A percentile compares a stretch with the other conserved stretches of the same genome.
Evolutionary conservation across 2,329 filamentous ascomycete genomes (phyloP).

Genomic region (Leptographium procerum): DNA sequence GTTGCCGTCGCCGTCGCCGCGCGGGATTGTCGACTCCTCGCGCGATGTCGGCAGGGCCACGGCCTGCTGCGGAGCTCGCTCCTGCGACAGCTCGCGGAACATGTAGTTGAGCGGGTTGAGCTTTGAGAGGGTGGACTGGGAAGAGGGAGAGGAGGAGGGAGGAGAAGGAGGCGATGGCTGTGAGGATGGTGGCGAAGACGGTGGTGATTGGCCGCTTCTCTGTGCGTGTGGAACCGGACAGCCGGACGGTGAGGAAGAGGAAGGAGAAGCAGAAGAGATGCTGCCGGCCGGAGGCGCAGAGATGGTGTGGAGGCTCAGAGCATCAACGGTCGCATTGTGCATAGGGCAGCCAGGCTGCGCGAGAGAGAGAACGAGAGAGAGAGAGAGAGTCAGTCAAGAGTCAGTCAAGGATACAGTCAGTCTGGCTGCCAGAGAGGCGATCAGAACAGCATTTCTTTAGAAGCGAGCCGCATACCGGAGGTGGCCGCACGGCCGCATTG

Average conservation of each 20-base stretch:
- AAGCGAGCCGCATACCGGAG: not conserved
- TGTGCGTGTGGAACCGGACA: conserved; percentile 10
- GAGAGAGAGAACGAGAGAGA: too few species aligned
- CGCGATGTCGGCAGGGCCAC: conserved; percentile 66
- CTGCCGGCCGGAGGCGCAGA: conserved; percentile 12
- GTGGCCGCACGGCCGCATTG: not conserved
- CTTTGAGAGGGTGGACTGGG: conserved; percentile 34
- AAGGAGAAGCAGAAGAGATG: conserved; percentile 22
- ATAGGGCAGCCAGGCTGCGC: conserved; percentile 43
- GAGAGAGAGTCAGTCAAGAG: not conserved
- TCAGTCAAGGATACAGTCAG: not conserved
- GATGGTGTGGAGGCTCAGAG: conserved; percentile 24
- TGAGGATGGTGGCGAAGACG: conserved; percentile 19
- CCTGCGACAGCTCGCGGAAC: conserved; percentile 77
- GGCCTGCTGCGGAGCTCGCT: conserved; percentile 60
- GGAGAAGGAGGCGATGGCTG: conserved; percentile 3
- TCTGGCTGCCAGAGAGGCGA: too few species aligned
- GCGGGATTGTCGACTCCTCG: conserved; percentile 84
- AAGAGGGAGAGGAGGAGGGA: too few species aligned
- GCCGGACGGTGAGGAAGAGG: conserved; percentile 28
- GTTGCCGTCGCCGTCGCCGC: conserved; percentile 62
- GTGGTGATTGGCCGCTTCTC: not conserved
- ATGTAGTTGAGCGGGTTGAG: conserved; percentile 82
- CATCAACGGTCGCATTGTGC: conserved; percentile 42
- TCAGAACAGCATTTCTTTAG: not conserved